Evolutionary conservation across 2,329 filamentous ascomycete species (phyloP).

Genomic region (Metarhizium robertsii): DNA sequence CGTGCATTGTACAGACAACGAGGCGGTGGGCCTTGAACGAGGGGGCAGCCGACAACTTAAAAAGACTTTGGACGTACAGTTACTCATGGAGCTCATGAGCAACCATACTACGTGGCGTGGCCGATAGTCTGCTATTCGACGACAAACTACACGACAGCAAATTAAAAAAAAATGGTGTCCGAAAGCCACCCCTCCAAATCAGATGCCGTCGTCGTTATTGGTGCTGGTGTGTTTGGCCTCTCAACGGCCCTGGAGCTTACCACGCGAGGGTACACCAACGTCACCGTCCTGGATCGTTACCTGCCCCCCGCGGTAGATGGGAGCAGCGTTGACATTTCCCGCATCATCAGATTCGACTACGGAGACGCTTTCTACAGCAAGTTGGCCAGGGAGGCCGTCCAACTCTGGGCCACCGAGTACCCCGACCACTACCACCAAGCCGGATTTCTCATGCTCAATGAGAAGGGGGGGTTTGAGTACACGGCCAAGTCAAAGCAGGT

Average conservation of each 20-base stretch:
- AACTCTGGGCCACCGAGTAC: slow-evolving; percentile 18
- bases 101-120: neutral
- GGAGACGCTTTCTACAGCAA: slow-evolving; percentile 51
- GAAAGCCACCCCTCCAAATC: neutral
- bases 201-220: slow-evolving; percentile 14
- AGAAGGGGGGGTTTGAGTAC: slow-evolving; percentile 11
- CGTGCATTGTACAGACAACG: neutral
- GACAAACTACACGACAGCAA: neutral
- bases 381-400: slow-evolving; percentile 35
- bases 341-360: slow-evolving; percentile 46
- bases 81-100: neutral
- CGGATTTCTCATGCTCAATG: slow-evolving; percentile 22
- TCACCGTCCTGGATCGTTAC: slow-evolving; percentile 27
- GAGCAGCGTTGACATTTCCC: slow-evolving; percentile 31
- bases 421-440: slow-evolving; percentile 19
- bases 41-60: neutral
- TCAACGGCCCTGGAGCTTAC: slow-evolving; percentile 18
- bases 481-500: slow-evolving; percentile 12
- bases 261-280: slow-evolving; percentile 18
- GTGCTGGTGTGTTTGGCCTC: slow-evolving; percentile 22
- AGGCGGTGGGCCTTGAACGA: neutral
- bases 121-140: neutral
- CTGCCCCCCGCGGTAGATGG: slow-evolving; percentile 26
- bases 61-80: neutral
- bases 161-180: neutral